Evolutionary conservation across 176 grass and related monocot genomes (phyloP).

Genomic region (Metroxylon sagu): DNA sequence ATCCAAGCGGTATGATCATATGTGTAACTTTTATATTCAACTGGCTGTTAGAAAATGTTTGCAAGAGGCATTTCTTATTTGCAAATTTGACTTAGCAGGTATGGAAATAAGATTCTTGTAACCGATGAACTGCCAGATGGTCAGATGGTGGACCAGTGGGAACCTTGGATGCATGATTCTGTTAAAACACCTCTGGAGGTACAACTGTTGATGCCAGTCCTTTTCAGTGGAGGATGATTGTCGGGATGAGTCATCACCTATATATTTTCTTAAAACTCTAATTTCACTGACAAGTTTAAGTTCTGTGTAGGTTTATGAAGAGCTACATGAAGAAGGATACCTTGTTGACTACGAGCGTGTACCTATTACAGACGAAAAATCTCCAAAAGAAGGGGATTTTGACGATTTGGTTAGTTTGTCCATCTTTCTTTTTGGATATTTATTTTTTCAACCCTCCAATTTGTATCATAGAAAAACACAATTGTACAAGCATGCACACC

Average conservation of each 20-base stretch:
- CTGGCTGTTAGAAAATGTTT: neutral
- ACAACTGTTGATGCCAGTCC: neutral
- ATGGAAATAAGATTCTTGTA: conserved; percentile 91
- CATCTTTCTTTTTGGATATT: conserved; percentile 8
- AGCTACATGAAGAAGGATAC: conserved; percentile 81
- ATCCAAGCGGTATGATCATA: conserved; percentile 53
- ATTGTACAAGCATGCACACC: too few species aligned
- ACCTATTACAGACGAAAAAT: conserved; percentile 98
- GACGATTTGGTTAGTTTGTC: conserved; percentile 77
- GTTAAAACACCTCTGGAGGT: conserved; percentile 96
- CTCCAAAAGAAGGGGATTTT: conserved; percentile 96
- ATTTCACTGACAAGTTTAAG: conserved; percentile 19
- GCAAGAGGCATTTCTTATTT: conserved; percentile 16
- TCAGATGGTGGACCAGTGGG: conserved; percentile 99
- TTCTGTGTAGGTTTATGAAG: conserved; percentile 78
- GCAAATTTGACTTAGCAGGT: conserved; percentile 45
- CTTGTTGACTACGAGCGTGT: conserved; percentile 92
- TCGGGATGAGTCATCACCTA: neutral
- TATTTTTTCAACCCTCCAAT: neutral
- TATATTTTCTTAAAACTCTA: conserved; percentile 8
- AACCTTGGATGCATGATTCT: conserved; percentile 56
- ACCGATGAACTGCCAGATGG: conserved; percentile 96
- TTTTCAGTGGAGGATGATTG: too few species aligned
- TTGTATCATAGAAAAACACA: too few species aligned
- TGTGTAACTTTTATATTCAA: conserved; percentile 7